Evolutionary conservation across 106 monocot genomes (phyloP).

Genomic region (Agapanthus africanus): DNA sequence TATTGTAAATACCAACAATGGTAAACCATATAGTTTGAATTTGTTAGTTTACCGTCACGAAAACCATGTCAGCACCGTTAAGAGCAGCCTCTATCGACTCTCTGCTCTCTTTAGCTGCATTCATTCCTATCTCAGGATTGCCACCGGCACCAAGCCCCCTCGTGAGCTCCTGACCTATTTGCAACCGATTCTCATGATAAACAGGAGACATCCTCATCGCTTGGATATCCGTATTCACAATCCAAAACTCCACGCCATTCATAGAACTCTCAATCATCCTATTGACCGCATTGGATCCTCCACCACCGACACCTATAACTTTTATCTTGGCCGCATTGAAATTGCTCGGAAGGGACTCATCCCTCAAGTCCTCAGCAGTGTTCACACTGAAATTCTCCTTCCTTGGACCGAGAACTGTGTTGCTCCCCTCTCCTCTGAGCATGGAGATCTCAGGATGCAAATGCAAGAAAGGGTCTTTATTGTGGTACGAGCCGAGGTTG

Average conservation of each 20-base stretch:
- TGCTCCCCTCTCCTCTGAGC: conserved; percentile 57
- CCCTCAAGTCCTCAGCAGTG: conserved; percentile 13
- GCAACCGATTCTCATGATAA: conserved; percentile 64
- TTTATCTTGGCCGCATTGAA: conserved; percentile 83
- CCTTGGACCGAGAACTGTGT: too few relatives aligned
- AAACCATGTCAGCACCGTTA: conserved; percentile 68
- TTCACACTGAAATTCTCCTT: too few relatives aligned
- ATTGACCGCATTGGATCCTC: conserved; percentile 96
- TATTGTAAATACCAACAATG: neutral
- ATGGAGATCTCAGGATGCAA: conserved; percentile 73
- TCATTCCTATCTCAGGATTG: conserved; percentile 74
- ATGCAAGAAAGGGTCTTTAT: conserved; percentile 64
- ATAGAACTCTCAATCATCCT: conserved; percentile 86
- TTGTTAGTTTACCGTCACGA: conserved; percentile 37
- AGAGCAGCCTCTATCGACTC: conserved; percentile 54
- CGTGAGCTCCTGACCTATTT: conserved; percentile 67
- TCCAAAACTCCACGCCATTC: conserved; percentile 96
- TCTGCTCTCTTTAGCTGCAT: conserved; percentile 59
- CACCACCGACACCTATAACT: conserved; percentile 85
- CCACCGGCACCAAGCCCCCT: conserved; percentile 77
- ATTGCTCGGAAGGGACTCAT: conserved; percentile 15
- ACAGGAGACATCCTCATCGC: conserved; percentile 73
- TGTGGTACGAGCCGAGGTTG: neutral
- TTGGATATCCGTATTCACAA: conserved; percentile 90
- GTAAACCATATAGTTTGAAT: neutral